Conservation (phyloP, 495 filamentous ascomycete species). For the Aspergillus panamensis region DNA sequence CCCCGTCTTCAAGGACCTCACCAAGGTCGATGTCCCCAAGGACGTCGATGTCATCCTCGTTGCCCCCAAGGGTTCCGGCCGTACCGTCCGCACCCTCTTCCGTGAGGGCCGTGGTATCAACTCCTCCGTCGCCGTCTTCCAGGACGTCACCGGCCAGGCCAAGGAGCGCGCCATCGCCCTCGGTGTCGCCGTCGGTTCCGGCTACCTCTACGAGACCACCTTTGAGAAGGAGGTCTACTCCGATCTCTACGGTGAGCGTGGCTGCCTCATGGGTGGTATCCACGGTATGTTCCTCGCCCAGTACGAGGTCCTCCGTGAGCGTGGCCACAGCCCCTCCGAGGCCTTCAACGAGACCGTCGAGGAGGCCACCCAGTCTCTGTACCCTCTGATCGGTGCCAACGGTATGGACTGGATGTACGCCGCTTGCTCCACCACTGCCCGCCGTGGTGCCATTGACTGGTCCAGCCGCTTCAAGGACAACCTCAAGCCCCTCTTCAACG, state of each 20-base stretch:
- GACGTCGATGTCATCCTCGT: conserved; percentile 99
- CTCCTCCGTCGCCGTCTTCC: conserved; percentile 96
- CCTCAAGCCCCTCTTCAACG: conserved; percentile 96
- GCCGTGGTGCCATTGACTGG: conserved; percentile 99
- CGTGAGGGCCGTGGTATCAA: conserved; percentile 98
- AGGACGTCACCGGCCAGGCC: conserved; percentile 96
- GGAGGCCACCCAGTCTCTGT: conserved; percentile 96
- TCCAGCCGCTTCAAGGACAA: conserved; percentile 89
- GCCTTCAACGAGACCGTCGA: conserved; percentile 99
- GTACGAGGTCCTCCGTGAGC: conserved; percentile 99
- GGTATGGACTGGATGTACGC: conserved; percentile 99
- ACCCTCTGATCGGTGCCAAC: conserved; percentile 91
- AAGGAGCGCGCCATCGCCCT: conserved; percentile 97
- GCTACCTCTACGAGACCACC: conserved; percentile 99
- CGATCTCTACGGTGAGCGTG: conserved; percentile 98
- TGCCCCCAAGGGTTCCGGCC: conserved; percentile 97
- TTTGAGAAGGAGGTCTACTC: conserved; percentile 99
- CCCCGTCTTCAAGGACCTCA: conserved; percentile 98
- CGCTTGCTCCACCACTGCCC: conserved; percentile 96
- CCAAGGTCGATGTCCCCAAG: conserved; percentile 93
- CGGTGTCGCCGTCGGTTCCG: conserved; percentile 91
- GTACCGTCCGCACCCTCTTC: conserved; percentile 97
- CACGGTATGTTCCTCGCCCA: conserved; percentile 99
- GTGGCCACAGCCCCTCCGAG: conserved; percentile 93
- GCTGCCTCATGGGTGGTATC: conserved; percentile 99